Percentiles rank a stretch among this genome's conserved stretches.
Evolutionary conservation across 352 stramenopile genomes (phyloP).

Genomic region (Pythium brassicae): DNA sequence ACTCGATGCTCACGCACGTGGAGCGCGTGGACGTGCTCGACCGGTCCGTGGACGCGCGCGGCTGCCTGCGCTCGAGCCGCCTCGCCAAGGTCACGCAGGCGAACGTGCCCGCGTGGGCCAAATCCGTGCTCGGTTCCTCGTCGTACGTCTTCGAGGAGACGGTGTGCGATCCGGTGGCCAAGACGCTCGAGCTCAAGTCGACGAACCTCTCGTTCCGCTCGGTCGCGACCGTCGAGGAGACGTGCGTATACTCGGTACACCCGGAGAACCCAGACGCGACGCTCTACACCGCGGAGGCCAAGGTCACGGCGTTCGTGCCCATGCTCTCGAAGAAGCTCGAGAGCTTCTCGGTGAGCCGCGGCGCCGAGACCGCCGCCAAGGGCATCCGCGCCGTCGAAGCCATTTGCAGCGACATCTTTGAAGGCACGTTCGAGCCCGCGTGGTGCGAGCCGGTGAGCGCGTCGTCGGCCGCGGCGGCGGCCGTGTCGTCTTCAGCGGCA

Average conservation of each 20-base stretch:
- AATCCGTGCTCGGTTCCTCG: constrained; percentile 51
- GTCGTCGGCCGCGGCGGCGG: not conserved
- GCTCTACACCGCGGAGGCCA: constrained; percentile 64
- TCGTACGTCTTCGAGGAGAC: constrained; percentile 85
- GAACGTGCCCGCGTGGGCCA: constrained; percentile 75
- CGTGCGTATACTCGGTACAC: constrained; percentile 76
- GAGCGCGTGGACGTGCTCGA: constrained; percentile 83
- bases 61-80: constrained; percentile 56
- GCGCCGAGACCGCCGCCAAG: constrained; percentile 72
- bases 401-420: constrained; percentile 85
- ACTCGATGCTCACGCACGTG: constrained; percentile 69
- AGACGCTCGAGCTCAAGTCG: constrained; percentile 74
- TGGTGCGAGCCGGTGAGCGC: constrained; percentile 41
- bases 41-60: constrained; percentile 58
- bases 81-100: constrained; percentile 74
- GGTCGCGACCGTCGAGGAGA: constrained; percentile 77
- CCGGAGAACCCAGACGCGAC: constrained; percentile 49
- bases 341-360: constrained; percentile 67
- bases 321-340: constrained; percentile 79
- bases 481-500: not conserved
- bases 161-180: constrained; percentile 55
- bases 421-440: constrained; percentile 69
- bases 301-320: constrained; percentile 81
- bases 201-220: constrained; percentile 79
- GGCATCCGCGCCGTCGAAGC: constrained; percentile 74